Base-by-base conservation (phyloP, 2,329 filamentous ascomycete genomes). In the Fusarium keratoplasticum region DNA sequence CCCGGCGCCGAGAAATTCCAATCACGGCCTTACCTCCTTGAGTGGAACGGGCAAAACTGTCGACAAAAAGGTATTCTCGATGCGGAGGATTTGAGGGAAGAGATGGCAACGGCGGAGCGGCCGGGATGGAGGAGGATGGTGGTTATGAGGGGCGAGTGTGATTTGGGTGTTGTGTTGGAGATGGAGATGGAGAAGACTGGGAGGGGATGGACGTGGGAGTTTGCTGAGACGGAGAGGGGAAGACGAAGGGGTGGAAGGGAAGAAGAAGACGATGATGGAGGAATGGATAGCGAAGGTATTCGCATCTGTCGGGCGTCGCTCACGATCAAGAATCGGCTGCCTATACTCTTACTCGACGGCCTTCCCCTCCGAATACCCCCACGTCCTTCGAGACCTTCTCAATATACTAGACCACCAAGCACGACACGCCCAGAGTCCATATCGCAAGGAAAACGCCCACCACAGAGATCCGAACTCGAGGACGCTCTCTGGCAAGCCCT, bases 131-230 rank as follows among this genome's bases (percentile, higher is more conserved):
- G 64, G 16, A 74, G 70, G 38, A 44, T 78, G 62, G 72, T 70
- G 16, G 58, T 79, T n/a, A 63, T 78, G 38, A 75, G 73, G 54
- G 77, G 66, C 0, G 75, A 78, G 60, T 69, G 67, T 10, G 77
- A 78, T 5, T 66, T 76, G 50, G 76, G 73, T 2, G 47, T 68
- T 3, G 54, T 73, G 6, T 27, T 75, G 16, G 72, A 72, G 0
- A 67, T 73, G 68, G 76, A 76, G 33, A 16, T 74, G 54, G 72
- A 67, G 3, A 76, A 63, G 22, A 67, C 29, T 22, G 69, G 40
- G 20, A 66, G 44, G 3, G 69, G 68, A 3, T 79, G 77, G 77
- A 44, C 61, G n/a, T 78, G 77, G 74, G 76, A 78, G 44, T 79
- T 77, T 38, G 77, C 77, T 0, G 74, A 78, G 64, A 36, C 63